Percentiles rank a stretch among this genome's conserved stretches.
Conservation (phyloP, 345 rosid genomes). For the Arabidopsis arenosa region DNA sequence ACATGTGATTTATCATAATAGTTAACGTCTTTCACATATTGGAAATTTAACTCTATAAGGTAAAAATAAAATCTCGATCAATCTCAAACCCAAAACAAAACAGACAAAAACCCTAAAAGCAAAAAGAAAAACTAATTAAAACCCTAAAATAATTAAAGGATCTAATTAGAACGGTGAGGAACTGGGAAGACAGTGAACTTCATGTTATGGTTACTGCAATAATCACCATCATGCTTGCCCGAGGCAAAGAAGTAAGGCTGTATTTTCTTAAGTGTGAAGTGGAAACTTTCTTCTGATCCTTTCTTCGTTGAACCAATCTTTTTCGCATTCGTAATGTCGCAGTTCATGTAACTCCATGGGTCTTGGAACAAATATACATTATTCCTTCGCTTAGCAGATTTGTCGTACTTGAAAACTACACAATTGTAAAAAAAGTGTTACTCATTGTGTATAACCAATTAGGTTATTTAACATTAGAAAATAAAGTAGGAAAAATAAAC, state of each 20-base stretch:
- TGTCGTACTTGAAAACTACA: constrained; percentile 73
- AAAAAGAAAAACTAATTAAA: no score
- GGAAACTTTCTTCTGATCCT: constrained; percentile 57
- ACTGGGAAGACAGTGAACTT: constrained; percentile 62
- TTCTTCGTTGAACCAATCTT: constrained; percentile 54
- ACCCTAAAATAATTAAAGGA: no score
- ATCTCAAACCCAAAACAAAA: no score
- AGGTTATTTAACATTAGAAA: background rate
- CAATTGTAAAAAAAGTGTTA: background rate
- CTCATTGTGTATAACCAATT: background rate
- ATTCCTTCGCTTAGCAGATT: constrained; percentile 51
- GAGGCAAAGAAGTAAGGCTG: constrained; percentile 70
- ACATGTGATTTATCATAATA: no score
- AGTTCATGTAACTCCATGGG: constrained; percentile 52
- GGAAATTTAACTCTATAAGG: no score
- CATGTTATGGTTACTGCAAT: constrained; percentile 67
- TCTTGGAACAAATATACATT: constrained; percentile 62
- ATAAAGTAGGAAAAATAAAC: background rate
- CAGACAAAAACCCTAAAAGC: no score
- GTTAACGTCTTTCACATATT: no score
- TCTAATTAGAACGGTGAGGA: constrained; percentile 35
- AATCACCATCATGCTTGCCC: constrained; percentile 58
- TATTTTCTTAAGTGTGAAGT: constrained; percentile 48
- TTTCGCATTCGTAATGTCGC: constrained; percentile 55
- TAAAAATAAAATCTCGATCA: no score